Conservation (phyloP, 768 basidiomycete genomes). For the Termitomyces sp. region DNA sequence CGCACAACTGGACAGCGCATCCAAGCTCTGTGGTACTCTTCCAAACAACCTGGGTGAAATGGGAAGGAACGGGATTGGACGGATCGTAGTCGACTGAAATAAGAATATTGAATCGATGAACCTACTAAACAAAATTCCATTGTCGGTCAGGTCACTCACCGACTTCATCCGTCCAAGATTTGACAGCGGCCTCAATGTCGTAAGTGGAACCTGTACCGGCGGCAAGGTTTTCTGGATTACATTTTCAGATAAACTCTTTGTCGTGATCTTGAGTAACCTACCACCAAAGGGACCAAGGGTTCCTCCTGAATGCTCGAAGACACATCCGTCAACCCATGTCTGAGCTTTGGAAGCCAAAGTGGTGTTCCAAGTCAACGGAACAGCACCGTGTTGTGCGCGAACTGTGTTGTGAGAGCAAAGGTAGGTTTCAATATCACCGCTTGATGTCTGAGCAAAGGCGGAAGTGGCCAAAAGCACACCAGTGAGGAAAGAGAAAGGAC, state of each 20-base stretch:
- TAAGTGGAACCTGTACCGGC: conserved; percentile 57
- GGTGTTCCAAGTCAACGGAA: conserved; percentile 57
- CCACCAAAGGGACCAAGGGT: conserved; percentile 60
- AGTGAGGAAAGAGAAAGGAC: conserved; percentile 25
- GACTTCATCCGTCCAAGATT: conserved; percentile 64
- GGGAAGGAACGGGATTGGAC: conserved; percentile 51
- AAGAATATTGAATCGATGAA: not conserved
- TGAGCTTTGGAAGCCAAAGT: conserved; percentile 55
- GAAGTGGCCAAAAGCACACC: conserved; percentile 24
- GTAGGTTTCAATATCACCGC: conserved; percentile 45
- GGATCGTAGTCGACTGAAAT: conserved; percentile 47
- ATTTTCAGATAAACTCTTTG: not conserved
- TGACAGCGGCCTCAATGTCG: conserved; percentile 42
- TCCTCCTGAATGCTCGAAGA: conserved; percentile 66
- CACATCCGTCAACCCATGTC: conserved; percentile 62
- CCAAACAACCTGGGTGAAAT: conserved; percentile 79
- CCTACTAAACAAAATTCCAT: not conserved
- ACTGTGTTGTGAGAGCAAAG: conserved; percentile 57
- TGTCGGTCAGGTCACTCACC: conserved; percentile 31
- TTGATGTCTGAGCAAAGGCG: conserved; percentile 33
- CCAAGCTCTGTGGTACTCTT: conserved; percentile 59
- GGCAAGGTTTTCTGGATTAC: conserved; percentile 59
- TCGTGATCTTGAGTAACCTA: conserved; percentile 20
- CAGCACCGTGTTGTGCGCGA: conserved; percentile 60
- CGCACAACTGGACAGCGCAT: conserved; percentile 52